Conservation (phyloP, 148 eudicot genomes). For the Rhododendron ferrugineum region DNA sequence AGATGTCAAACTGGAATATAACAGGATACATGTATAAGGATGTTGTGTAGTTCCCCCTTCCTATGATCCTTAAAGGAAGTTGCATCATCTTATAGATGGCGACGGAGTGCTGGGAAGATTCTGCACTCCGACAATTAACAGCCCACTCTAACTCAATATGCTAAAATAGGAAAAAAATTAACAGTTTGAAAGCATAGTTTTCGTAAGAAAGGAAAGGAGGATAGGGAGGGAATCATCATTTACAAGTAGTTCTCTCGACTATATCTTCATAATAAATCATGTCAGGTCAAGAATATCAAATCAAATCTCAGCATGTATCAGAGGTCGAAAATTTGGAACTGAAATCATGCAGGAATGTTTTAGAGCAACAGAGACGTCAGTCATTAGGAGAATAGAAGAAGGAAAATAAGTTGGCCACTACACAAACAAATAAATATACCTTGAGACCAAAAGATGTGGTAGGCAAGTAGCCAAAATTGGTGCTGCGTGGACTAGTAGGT, state of each 20-base stretch:
- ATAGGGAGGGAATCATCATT: not conserved
- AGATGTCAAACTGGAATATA: not conserved
- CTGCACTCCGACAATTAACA: not conserved
- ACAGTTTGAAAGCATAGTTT: not conserved
- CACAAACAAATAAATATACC: constrained; percentile 37
- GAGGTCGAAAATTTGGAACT: not conserved
- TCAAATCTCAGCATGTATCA: not conserved
- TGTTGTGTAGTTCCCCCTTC: not conserved
- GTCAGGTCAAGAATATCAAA: not conserved
- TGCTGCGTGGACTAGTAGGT: constrained; percentile 55
- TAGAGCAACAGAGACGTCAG: not conserved
- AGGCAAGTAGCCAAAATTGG: constrained; percentile 22
- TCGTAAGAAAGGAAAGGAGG: not conserved
- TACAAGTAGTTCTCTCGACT: not conserved
- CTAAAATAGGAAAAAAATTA: not conserved
- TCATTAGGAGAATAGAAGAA: not conserved
- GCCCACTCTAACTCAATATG: not conserved
- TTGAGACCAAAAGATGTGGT: constrained; percentile 59
- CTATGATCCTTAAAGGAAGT: not conserved
- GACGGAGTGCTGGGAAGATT: not conserved
- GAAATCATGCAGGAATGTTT: not conserved
- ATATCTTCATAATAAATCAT: not conserved
- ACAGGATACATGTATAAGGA: not conserved
- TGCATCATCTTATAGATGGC: not conserved
- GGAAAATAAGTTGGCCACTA: not conserved